A percentile compares a stretch with the other conserved stretches of the same genome.
Evolutionary conservation across 805 yeast species (phyloP).

Genomic region (Wickerhamiella lipophila): DNA sequence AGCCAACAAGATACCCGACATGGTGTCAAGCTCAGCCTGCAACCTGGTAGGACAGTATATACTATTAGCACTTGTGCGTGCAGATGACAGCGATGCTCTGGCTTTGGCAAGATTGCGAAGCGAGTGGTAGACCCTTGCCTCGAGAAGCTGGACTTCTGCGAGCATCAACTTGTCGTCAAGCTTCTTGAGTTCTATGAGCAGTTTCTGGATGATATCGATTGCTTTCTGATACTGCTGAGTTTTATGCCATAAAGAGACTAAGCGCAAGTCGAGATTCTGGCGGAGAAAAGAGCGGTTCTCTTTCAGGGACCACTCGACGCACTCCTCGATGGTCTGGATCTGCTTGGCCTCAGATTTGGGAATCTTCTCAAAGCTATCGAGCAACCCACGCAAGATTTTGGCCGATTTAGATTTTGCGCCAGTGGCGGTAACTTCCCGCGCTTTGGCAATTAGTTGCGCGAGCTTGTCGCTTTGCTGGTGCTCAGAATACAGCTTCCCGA

Average conservation of each 20-base stretch:
- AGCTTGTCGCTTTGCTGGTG: slow-evolving; percentile 40
- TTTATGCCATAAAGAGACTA: slow-evolving; percentile 61
- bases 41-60: slow-evolving; percentile 87
- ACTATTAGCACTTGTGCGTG: slow-evolving; percentile 94
- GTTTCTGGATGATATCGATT: slow-evolving; percentile 52
- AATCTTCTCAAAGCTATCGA: slow-evolving; percentile 60
- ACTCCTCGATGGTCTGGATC: slow-evolving; percentile 57
- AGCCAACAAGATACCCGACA: slow-evolving; percentile 90
- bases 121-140: slow-evolving; percentile 80
- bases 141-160: slow-evolving; percentile 89
- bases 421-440: slow-evolving; percentile 57
- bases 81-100: slow-evolving; percentile 83
- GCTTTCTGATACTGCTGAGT: slow-evolving; percentile 57
- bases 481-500: slow-evolving; percentile 57
- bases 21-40: slow-evolving; percentile 89
- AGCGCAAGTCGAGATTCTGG: slow-evolving; percentile 74
- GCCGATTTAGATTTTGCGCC: slow-evolving; percentile 93
- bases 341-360: slow-evolving; percentile 53
- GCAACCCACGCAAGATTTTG: slow-evolving; percentile 67
- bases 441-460: slow-evolving; percentile 47
- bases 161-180: slow-evolving; percentile 90
- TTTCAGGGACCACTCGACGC: slow-evolving; percentile 74
- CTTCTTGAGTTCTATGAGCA: slow-evolving; percentile 77
- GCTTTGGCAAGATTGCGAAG: slow-evolving; percentile 83
- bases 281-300: slow-evolving; percentile 81